Evolutionary conservation across 163 green algal species (phyloP).

Genomic region (Scenedesmus sp.): DNA sequence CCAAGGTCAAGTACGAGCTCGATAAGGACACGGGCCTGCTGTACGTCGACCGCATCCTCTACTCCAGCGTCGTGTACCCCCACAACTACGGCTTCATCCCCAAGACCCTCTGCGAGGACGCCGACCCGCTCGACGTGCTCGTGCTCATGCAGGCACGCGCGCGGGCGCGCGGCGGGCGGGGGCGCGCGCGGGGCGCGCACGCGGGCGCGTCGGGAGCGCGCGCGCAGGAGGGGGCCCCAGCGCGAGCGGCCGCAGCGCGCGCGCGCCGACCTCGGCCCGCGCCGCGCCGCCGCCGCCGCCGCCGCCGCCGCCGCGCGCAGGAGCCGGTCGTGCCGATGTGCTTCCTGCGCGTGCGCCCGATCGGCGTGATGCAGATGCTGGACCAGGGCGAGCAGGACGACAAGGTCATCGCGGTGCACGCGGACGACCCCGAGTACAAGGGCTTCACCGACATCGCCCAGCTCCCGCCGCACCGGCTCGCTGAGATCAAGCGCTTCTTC

Average conservation of each 20-base stretch:
- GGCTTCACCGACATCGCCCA: constrained; percentile 91
- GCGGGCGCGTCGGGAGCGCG: background rate
- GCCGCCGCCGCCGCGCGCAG: constrained; percentile 51
- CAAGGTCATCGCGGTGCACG: constrained; percentile 90
- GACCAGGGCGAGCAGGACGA: constrained; percentile 79
- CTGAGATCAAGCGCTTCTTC: constrained; percentile 93
- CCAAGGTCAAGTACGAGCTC: constrained; percentile 93
- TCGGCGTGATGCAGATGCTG: constrained; percentile 98
- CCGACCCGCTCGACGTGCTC: constrained; percentile 96
- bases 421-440: constrained; percentile 95
- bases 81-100: constrained; percentile 94
- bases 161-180: background rate
- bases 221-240: background rate
- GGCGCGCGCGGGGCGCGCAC: background rate
- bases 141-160: constrained; percentile 86
- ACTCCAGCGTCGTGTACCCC: constrained; percentile 94
- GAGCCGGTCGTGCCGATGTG: constrained; percentile 91
- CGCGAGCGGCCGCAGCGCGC: background rate
- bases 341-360: constrained; percentile 90
- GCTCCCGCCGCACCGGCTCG: constrained; percentile 87
- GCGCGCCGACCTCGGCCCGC: too few relatives aligned
- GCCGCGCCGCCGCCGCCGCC: too few relatives aligned
- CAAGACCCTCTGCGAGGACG: constrained; percentile 88
- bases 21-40: constrained; percentile 85
- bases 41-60: constrained; percentile 95